Percentiles rank a stretch among this genome's conserved stretches.
Evolutionary conservation across 805 yeast genomes (phyloP).

Genomic region (Candida berthetii): DNA sequence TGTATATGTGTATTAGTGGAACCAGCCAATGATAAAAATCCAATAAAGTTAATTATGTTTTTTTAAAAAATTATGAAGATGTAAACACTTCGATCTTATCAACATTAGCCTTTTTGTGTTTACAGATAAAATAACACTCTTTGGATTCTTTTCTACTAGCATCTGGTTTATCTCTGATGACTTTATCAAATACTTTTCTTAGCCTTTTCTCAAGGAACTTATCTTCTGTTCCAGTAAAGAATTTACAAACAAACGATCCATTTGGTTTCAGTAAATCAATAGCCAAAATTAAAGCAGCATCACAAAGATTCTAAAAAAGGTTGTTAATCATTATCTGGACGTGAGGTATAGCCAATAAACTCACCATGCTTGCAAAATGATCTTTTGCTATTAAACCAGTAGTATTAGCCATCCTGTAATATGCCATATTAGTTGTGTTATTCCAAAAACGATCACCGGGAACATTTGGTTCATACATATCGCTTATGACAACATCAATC

Average conservation of each 20-base stretch:
- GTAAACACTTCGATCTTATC: slow-evolving; percentile 40
- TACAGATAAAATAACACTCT: slow-evolving; percentile 76
- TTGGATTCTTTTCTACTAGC: slow-evolving; percentile 77
- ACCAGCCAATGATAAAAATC: neutral
- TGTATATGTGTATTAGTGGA: neutral
- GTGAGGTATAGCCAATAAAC: slow-evolving; percentile 13
- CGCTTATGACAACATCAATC: slow-evolving; percentile 68
- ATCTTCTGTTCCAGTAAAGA: slow-evolving; percentile 81
- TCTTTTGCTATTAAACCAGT: slow-evolving; percentile 78
- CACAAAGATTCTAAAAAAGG: slow-evolving; percentile 62
- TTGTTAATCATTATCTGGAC: neutral
- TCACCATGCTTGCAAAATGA: slow-evolving; percentile 72
- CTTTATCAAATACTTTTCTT: slow-evolving; percentile 51
- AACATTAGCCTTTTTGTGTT: slow-evolving; percentile 34
- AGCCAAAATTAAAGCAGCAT: slow-evolving; percentile 80
- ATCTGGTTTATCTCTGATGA: slow-evolving; percentile 67
- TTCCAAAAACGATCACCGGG: slow-evolving; percentile 45
- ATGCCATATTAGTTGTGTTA: slow-evolving; percentile 71
- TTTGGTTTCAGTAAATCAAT: slow-evolving; percentile 60
- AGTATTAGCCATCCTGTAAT: slow-evolving; percentile 90
- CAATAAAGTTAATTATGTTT: slow-evolving; percentile 1
- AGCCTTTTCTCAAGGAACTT: slow-evolving; percentile 52
- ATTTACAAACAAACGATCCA: slow-evolving; percentile 79
- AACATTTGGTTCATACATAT: slow-evolving; percentile 71
- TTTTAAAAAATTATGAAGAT: neutral